phyloP scores from a whole-genome alignment of 1,284 basidiomycete species.

The Volvariella surrecta region DNA sequence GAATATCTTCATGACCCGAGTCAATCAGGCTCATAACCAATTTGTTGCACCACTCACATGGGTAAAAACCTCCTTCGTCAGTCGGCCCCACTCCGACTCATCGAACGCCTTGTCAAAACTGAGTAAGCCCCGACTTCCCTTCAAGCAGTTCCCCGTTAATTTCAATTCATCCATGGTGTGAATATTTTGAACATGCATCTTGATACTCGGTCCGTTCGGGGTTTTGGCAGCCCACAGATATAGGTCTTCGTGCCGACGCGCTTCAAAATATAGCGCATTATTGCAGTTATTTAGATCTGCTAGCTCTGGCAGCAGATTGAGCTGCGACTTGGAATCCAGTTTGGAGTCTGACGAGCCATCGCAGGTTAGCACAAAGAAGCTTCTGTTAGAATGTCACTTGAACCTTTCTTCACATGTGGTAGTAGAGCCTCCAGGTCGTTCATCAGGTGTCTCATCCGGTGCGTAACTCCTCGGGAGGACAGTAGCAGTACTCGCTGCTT shows the following conservation, averaged over 20 bases:
- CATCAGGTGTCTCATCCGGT: slow-evolving; percentile 97
- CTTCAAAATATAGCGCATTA: slow-evolving; percentile 97
- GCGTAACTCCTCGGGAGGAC: slow-evolving; percentile 91
- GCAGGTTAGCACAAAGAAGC: slow-evolving; percentile 1
- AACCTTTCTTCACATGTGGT: slow-evolving; percentile 96
- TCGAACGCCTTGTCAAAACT: slow-evolving; percentile 94
- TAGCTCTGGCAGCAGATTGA: slow-evolving; percentile 91
- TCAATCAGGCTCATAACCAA: slow-evolving; percentile 2
- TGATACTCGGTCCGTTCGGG: slow-evolving; percentile 95
- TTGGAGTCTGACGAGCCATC: slow-evolving; percentile 66
- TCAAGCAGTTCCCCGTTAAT: slow-evolving; percentile 98
- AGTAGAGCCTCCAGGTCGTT: slow-evolving; percentile 86
- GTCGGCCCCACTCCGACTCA: slow-evolving; percentile 76
- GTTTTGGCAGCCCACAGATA: slow-evolving; percentile 97
- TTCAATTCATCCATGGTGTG: slow-evolving; percentile 99
- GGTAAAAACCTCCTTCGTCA: slow-evolving; percentile 94
- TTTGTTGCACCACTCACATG: slow-evolving; percentile 60
- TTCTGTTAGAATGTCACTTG: slow-evolving; percentile 18
- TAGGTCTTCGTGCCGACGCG: slow-evolving; percentile 89
- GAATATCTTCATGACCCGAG: slow-evolving; percentile 66
- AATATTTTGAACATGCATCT: slow-evolving; percentile 96
- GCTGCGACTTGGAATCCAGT: slow-evolving; percentile 94
- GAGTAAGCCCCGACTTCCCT: slow-evolving; percentile 88
- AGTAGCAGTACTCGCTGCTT: slow-evolving; percentile 88
- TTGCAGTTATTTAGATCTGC: slow-evolving; percentile 98